These are phyloP conservation scores for Talaromyces sp. DNA, from an alignment of 2,329 filamentous ascomycete genomes.

Conservation along the genomic window DNA sequence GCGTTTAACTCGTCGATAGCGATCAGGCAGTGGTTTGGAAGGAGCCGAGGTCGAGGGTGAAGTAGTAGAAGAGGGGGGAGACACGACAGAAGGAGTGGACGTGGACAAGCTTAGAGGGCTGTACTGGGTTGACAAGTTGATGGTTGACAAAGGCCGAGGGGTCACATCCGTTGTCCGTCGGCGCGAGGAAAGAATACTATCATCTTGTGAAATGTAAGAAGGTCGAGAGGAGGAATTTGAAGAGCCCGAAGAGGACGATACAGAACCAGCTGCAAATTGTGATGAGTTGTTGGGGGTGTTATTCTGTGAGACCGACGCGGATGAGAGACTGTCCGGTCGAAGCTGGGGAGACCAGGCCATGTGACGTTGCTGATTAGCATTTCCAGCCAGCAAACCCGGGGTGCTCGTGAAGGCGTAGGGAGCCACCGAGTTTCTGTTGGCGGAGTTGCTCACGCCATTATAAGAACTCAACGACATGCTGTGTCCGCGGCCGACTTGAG, in stretches of 20 bases:
- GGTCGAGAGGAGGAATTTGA: constrained; percentile 46
- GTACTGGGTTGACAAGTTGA: constrained; percentile 50
- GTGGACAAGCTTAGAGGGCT: constrained; percentile 49
- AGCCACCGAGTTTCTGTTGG: constrained; percentile 60
- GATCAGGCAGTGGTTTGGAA: constrained; percentile 70
- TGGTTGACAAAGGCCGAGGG: constrained; percentile 45
- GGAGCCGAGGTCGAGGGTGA: constrained; percentile 35
- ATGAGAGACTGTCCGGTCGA: constrained; percentile 11
- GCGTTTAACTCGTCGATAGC: constrained; percentile 70
- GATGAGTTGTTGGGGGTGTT: constrained; percentile 38
- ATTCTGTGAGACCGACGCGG: constrained; percentile 51
- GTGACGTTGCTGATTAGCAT: constrained; percentile 51
- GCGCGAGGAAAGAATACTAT: constrained; percentile 44
- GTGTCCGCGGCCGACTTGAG: constrained; percentile 40
- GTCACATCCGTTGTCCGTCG: constrained; percentile 35
- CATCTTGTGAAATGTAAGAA: constrained; percentile 49
- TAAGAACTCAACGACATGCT: constrained; percentile 44
- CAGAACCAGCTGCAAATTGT: constrained; percentile 51
- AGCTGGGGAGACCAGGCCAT: constrained; percentile 49
- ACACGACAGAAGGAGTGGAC: not conserved
- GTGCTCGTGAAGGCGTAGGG: constrained; percentile 73
- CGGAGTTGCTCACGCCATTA: constrained; percentile 32
- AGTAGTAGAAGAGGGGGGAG: not conserved
- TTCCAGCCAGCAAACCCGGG: constrained; percentile 58
- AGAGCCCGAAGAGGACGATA: constrained; percentile 53